These are phyloP conservation scores for Cladophialophora carrionii DNA, from an alignment of 2,329 filamentous ascomycete species.

Conservation along the genomic window DNA sequence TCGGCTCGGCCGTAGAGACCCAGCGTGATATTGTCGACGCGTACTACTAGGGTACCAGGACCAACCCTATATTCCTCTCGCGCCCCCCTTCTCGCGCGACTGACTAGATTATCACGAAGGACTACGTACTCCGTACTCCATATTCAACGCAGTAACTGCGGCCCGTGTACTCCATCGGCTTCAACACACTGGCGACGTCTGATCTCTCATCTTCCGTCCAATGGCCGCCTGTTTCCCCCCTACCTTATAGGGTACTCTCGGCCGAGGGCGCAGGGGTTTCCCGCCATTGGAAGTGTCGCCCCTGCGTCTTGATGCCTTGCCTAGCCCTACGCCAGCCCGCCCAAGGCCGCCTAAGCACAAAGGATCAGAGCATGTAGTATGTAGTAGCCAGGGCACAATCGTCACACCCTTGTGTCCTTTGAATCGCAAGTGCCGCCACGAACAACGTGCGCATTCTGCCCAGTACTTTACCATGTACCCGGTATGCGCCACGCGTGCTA, in stretches of 20 bases:
- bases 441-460: too few species aligned
- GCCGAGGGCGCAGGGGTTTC: not conserved
- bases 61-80: too few species aligned
- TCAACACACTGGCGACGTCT: not conserved
- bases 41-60: not conserved
- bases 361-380: not conserved
- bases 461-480: too few species aligned
- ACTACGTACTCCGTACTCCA: too few species aligned
- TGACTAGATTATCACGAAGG: not conserved
- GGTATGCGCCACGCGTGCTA: not conserved
- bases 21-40: not conserved
- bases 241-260: not conserved
- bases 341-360: not conserved
- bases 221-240: not conserved
- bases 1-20: not conserved
- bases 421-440: not conserved
- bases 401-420: not conserved
- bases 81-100: not conserved
- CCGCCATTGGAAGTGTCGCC: not conserved
- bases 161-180: not conserved
- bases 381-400: not conserved
- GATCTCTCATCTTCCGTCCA: not conserved
- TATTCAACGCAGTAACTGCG: too few species aligned
- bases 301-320: not conserved
- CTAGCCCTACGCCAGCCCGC: not conserved